phyloP scores from a whole-genome alignment of 345 rosid species.

The Lepidium sativum region DNA sequence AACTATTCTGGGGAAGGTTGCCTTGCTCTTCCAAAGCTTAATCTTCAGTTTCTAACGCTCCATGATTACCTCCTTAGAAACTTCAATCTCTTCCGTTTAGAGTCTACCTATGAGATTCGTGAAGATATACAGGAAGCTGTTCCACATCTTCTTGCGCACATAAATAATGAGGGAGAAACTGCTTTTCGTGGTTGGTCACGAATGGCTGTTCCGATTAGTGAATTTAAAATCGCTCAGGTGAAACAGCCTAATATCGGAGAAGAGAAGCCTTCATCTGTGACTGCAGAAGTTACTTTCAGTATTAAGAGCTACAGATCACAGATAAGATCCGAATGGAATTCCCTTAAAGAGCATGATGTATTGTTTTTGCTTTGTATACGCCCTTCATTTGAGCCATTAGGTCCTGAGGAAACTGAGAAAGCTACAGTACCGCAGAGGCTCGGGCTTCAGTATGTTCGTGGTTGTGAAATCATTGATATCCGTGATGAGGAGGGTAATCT shows the following conservation, averaged over 20 bases:
- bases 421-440: slow-evolving; percentile 88
- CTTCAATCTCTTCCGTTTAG: slow-evolving; percentile 96
- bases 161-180: slow-evolving; percentile 80
- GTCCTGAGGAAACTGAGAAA: slow-evolving; percentile 88
- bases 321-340: slow-evolving; percentile 93
- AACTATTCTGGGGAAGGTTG: slow-evolving; percentile 99
- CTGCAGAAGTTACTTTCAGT: slow-evolving; percentile 74
- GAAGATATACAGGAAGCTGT: slow-evolving; percentile 99
- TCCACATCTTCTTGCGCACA: slow-evolving; percentile 87
- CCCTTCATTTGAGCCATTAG: slow-evolving; percentile 89
- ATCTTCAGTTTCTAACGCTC: slow-evolving; percentile 89
- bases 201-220: slow-evolving; percentile 88
- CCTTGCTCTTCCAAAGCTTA: slow-evolving; percentile 97
- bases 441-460: slow-evolving; percentile 91
- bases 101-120: slow-evolving; percentile 97
- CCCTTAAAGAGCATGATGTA: slow-evolving; percentile 98
- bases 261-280: slow-evolving; percentile 90
- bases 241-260: slow-evolving; percentile 98
- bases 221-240: slow-evolving; percentile 66
- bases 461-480: slow-evolving; percentile 89
- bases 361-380: slow-evolving; percentile 81
- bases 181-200: slow-evolving; percentile 99
- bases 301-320: slow-evolving; percentile 82
- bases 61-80: slow-evolving; percentile 95
- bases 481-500: slow-evolving; percentile 90